Evolutionary conservation across 1,284 basidiomycete genomes (phyloP), one percentile per base, ranked within the genome.

Genomic region (Sanghuangporus sanghuang): DNA sequence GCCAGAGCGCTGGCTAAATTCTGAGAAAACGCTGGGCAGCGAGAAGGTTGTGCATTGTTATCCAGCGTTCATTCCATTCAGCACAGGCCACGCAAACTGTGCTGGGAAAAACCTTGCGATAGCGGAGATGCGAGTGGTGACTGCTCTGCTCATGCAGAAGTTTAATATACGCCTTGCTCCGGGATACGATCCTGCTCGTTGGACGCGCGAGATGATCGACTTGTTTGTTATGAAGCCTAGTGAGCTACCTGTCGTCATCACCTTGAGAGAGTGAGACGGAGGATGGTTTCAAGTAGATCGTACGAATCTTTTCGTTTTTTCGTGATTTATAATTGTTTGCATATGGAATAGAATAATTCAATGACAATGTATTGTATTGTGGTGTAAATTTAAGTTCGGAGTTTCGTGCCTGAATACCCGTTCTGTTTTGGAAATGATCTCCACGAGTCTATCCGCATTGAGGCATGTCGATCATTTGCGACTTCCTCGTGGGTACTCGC

Each of bases 1-100:
- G 69, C 78, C 78, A 6, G 78, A 80, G 42, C 73, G 78, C 38
- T 80, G 78, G 78, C 72, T 80, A 1, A 21, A 23, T 11, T 18
- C 46, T 8, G 38, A 50, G 16, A 48, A 60, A 21, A 8, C 23
- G 1, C 16, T 14, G 16, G 3, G 39, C 39, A 12, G 16, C 18
- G n/a, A 35, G 35, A 44, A 53, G 46, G 35, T 59, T 4, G 40
- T 46, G 27, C 56, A 50, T n/a, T 57, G 55, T 81, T 83, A 57
- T 76, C 78, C 39, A 76, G 79, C 38, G 73, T 75, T 54, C 67
- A 70, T 75, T 46, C 74, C 76, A 0, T 76, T 74, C 62, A 76
- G 72, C n/a, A 62, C 66, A 52, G 74, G 75, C 0, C 74, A 74
- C 12, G 71, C 71, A 48, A 75, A 72, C 56, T 77, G 76, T 59